These are phyloP conservation scores for Lecanosticta acicola DNA, from an alignment of 2,329 filamentous ascomycete species.

Conservation along the genomic window DNA sequence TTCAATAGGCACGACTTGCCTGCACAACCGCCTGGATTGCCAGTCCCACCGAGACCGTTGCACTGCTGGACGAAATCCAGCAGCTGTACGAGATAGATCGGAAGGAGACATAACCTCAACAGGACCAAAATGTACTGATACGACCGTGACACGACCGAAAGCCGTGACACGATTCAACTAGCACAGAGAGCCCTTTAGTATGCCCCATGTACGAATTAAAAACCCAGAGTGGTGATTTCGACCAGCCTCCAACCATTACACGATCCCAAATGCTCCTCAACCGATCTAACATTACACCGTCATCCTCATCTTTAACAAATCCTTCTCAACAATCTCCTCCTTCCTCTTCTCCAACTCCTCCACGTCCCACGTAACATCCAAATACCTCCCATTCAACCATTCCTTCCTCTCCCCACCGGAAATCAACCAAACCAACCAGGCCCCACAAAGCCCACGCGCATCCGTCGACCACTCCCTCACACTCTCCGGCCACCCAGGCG, in stretches of 20 bases:
- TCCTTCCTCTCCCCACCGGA: conserved; percentile 20
- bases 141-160: no score
- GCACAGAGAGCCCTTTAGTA: no score
- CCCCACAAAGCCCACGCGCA: not conserved
- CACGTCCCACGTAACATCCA: conserved; percentile 39
- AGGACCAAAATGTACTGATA: no score
- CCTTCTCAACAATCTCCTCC: conserved; percentile 31
- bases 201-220: no score
- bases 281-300: conserved; percentile 1
- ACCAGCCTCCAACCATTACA: no score
- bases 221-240: no score
- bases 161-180: not conserved
- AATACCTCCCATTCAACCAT: conserved; percentile 37
- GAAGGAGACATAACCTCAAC: not conserved
- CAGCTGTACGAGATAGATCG: not conserved
- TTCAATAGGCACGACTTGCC: conserved; percentile 63
- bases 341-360: conserved; percentile 31
- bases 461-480: conserved; percentile 3
- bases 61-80: conserved; percentile 73
- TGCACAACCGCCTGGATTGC: conserved; percentile 97
- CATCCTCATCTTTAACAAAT: conserved; percentile 11
- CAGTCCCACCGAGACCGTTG: conserved; percentile 82
- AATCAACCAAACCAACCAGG: conserved; percentile 1
- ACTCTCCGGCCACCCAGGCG: not conserved
- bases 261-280: no score